Percentiles rank a stretch among this genome's conserved stretches.
These are phyloP conservation scores for Rutstroemia sp. DNA, from an alignment of 2,329 filamentous ascomycete species.

Conservation along the genomic window DNA sequence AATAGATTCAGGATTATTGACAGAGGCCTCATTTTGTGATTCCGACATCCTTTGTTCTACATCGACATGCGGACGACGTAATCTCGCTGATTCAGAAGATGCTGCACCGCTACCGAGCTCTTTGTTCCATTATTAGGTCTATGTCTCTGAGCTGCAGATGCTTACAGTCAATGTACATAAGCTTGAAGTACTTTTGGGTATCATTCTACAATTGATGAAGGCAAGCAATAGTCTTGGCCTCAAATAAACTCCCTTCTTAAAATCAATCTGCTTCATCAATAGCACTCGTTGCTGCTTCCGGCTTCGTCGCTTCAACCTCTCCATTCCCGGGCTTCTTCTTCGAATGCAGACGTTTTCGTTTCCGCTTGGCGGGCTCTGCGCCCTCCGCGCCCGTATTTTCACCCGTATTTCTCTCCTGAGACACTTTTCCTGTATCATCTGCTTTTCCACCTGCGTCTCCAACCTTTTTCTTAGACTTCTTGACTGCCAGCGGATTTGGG, in stretches of 20 bases:
- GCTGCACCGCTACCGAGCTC: neutral
- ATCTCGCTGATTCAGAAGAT: neutral
- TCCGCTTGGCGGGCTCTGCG: conserved; percentile 29
- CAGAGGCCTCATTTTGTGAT: neutral
- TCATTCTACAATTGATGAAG: conserved; percentile 2
- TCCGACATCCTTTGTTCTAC: neutral
- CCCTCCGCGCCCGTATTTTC: conserved; percentile 9
- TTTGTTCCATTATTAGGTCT: neutral
- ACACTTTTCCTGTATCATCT: conserved; percentile 24
- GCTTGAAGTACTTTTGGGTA: neutral
- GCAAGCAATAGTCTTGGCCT: neutral
- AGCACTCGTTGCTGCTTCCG: neutral
- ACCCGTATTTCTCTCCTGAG: conserved; percentile 17
- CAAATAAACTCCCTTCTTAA: neutral
- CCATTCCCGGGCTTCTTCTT: conserved; percentile 6
- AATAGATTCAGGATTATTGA: neutral
- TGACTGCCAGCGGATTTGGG: conserved; percentile 64
- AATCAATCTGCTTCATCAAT: conserved; percentile 3
- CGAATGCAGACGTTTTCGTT: conserved; percentile 31
- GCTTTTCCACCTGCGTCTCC: conserved; percentile 15
- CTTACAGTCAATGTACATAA: neutral
- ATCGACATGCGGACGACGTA: neutral
- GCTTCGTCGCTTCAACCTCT: conserved; percentile 9
- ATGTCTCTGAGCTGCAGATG: neutral
- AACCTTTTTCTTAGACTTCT: conserved; percentile 54